A percentile compares a stretch with the other conserved stretches of the same genome.
These are phyloP conservation scores for Plasmodium billcollinsi DNA, from an alignment of 169 alveolate species.

Conservation along the genomic window DNA sequence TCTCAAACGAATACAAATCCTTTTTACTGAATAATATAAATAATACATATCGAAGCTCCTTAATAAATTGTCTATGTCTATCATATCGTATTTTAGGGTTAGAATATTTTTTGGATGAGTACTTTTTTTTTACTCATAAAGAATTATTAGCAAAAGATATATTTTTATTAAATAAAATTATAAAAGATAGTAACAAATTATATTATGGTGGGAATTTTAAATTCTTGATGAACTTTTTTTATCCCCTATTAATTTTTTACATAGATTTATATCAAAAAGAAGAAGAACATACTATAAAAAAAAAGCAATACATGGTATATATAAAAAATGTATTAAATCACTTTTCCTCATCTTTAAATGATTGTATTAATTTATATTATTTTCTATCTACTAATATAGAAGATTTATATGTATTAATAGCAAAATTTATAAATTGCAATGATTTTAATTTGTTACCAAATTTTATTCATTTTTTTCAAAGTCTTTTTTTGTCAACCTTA, in stretches of 20 bases:
- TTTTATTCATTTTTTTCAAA: constrained; percentile 39
- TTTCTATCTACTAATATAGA: constrained; percentile 56
- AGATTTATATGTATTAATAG: constrained; percentile 58
- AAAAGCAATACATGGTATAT: constrained; percentile 20
- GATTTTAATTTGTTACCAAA: constrained; percentile 28
- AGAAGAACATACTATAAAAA: constrained; percentile 45
- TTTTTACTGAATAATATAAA: constrained; percentile 18
- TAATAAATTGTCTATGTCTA: constrained; percentile 42
- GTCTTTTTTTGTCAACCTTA: constrained; percentile 41
- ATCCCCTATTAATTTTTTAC: constrained; percentile 69
- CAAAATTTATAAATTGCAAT: constrained; percentile 46
- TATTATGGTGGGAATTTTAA: constrained; percentile 70
- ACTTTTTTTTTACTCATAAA: constrained; percentile 42
- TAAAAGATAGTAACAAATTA: constrained; percentile 42
- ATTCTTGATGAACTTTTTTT: constrained; percentile 72
- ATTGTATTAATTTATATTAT: constrained; percentile 74
- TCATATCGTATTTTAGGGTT: constrained; percentile 56
- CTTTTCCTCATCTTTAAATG: constrained; percentile 52
- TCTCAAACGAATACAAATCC: constrained; percentile 46
- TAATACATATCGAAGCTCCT: constrained; percentile 13
- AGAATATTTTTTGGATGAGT: constrained; percentile 47
- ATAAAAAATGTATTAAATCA: constrained; percentile 59
- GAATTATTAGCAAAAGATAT: constrained; percentile 64
- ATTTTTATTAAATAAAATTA: constrained; percentile 36
- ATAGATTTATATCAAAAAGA: constrained; percentile 68